phyloP scores from a whole-genome alignment of 108 stramenopile genomes.

The Skeletonema potamos region DNA sequence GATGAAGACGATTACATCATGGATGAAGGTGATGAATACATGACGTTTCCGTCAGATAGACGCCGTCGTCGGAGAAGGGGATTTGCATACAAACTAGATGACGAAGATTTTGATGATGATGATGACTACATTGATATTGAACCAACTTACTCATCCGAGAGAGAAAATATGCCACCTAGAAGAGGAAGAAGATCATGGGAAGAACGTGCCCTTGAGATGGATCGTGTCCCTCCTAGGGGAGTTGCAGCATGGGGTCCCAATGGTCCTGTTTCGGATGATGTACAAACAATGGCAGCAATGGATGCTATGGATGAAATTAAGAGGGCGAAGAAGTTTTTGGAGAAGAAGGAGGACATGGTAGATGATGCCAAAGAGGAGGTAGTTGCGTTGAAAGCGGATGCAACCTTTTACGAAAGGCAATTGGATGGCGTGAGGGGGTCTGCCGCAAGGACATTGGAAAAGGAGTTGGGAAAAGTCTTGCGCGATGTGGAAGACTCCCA shows the following conservation, averaged over 20 bases:
- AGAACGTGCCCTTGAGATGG: conserved; percentile 69
- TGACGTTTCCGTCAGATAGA: not conserved
- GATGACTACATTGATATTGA: conserved; percentile 47
- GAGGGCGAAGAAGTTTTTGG: conserved; percentile 49
- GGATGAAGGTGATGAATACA: conserved; percentile 8
- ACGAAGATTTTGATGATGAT: conserved; percentile 33
- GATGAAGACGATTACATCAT: conserved; percentile 16
- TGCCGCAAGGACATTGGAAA: conserved; percentile 17
- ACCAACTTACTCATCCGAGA: conserved; percentile 16
- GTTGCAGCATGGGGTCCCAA: conserved; percentile 79
- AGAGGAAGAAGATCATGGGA: conserved; percentile 58
- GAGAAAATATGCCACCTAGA: conserved; percentile 17
- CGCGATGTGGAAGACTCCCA: conserved; percentile 72
- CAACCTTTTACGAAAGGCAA: conserved; percentile 38
- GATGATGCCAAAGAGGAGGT: conserved; percentile 63
- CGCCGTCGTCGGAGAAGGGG: conserved; percentile 58
- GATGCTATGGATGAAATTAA: conserved; percentile 75
- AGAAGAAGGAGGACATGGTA: conserved; percentile 53
- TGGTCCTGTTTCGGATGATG: conserved; percentile 53
- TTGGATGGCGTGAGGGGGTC: conserved; percentile 26
- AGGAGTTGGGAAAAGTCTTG: conserved; percentile 57
- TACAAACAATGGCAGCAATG: conserved; percentile 63
- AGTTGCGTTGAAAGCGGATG: conserved; percentile 64
- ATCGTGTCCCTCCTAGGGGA: conserved; percentile 71
- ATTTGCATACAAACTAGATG: conserved; percentile 55